phyloP scores from a whole-genome alignment of 176 grass and related monocot genomes.

The Aegilops speltoides region DNA sequence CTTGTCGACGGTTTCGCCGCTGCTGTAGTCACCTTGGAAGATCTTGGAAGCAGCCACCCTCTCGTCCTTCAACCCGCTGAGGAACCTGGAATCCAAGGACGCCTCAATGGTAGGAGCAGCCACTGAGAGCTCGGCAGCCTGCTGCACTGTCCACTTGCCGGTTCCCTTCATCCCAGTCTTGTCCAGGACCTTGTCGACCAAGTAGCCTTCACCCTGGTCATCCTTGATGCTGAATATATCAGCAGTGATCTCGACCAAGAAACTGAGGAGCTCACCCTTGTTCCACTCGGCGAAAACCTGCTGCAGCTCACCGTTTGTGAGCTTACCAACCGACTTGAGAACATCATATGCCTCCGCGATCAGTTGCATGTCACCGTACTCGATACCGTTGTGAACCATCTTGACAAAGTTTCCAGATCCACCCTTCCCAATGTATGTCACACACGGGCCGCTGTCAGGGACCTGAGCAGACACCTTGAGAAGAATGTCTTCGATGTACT shows the following conservation, averaged over 20 bases:
- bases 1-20: slow-evolving; percentile 49
- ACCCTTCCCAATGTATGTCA: no score
- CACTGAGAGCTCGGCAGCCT: slow-evolving; percentile 69
- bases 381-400: slow-evolving; percentile 78
- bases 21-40: slow-evolving; percentile 47
- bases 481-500: no score
- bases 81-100: slow-evolving; percentile 71
- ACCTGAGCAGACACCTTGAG: no score
- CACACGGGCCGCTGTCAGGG: no score
- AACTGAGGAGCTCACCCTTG: slow-evolving; percentile 77
- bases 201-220: slow-evolving; percentile 33
- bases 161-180: slow-evolving; percentile 80
- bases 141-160: slow-evolving; percentile 76
- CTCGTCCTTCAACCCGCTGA: slow-evolving; percentile 67
- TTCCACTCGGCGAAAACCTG: slow-evolving; percentile 78
- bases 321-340: slow-evolving; percentile 64
- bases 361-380: slow-evolving; percentile 83
- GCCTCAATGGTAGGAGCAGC: slow-evolving; percentile 69
- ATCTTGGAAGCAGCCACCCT: slow-evolving; percentile 52
- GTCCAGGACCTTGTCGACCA: slow-evolving; percentile 77
- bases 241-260: slow-evolving; percentile 69
- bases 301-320: slow-evolving; percentile 63
- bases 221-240: slow-evolving; percentile 55
- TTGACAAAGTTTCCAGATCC: slow-evolving; percentile 57
- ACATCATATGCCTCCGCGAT: slow-evolving; percentile 75